Conservation (phyloP, 108 stramenopile genomes). For the Schizochytrium sp. region DNA sequence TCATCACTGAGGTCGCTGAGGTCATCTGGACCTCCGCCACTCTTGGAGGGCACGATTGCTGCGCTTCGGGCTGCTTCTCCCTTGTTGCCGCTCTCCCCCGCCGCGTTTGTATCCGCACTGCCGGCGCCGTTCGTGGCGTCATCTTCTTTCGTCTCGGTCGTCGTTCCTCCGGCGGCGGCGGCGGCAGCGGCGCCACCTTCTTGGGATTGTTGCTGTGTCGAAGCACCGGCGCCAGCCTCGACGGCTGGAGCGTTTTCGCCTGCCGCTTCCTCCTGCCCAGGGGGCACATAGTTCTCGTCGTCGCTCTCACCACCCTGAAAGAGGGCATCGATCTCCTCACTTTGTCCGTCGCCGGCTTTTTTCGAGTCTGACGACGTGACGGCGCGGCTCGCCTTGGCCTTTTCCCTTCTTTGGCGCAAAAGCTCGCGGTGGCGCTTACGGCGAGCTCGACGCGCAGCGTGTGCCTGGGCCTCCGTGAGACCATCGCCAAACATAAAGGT, state of each 20-base stretch:
- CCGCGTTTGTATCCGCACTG: too few relatives aligned
- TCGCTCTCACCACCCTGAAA: not conserved
- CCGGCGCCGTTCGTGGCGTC: not conserved
- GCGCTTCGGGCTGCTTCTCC: too few relatives aligned
- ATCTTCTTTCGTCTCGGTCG: not conserved
- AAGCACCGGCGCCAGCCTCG: not conserved
- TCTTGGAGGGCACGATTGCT: too few relatives aligned
- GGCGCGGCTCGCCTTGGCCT: not conserved
- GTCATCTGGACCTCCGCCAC: too few relatives aligned
- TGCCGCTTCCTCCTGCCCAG: not conserved
- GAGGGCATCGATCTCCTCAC: not conserved
- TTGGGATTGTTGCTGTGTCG: not conserved
- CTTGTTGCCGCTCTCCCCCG: too few relatives aligned
- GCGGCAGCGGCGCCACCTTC: not conserved
- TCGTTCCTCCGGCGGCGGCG: not conserved
- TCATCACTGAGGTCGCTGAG: not conserved
- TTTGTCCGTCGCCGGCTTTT: not conserved
- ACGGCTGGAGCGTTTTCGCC: not conserved
- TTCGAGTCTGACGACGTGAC: not conserved
- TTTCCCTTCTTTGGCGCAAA: not conserved
- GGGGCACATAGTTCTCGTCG: not conserved
- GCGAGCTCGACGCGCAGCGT: not conserved
- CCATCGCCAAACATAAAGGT: not conserved
- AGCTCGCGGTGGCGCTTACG: not conserved
- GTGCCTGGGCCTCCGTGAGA: not conserved